Conservation (phyloP, 2,329 filamentous ascomycete genomes). For the Biscogniauxia mediterranea region DNA sequence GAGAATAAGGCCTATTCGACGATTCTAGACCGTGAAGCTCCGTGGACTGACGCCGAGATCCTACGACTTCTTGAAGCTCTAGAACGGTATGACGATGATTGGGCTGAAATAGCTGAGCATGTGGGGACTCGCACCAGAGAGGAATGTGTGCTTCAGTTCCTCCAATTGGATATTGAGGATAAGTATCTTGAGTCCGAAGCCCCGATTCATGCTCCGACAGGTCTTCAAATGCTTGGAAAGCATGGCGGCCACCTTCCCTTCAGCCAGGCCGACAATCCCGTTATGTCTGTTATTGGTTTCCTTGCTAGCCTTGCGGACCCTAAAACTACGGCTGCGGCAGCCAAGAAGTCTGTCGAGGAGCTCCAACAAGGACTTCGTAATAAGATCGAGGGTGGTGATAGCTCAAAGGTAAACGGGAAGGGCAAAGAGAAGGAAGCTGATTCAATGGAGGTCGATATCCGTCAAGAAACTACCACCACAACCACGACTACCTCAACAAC, state of each 20-base stretch:
- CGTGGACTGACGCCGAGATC: constrained; percentile 89
- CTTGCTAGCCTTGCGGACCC: constrained; percentile 89
- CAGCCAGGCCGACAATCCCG: constrained; percentile 89
- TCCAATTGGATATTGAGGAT: constrained; percentile 95
- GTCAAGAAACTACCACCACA: constrained; percentile 45
- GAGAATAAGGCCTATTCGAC: constrained; percentile 83
- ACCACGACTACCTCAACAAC: constrained; percentile 48
- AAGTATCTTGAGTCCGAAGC: constrained; percentile 86
- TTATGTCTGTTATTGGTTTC: constrained; percentile 95
- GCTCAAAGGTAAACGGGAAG: constrained; percentile 52
- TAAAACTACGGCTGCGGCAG: constrained; percentile 83
- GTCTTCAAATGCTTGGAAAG: constrained; percentile 66
- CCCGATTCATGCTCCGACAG: constrained; percentile 50
- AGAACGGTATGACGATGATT: constrained; percentile 93
- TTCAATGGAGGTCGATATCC: constrained; percentile 63
- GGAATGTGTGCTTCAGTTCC: constrained; percentile 94
- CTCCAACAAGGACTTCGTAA: constrained; percentile 78
- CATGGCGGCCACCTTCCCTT: constrained; percentile 83
- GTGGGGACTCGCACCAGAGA: constrained; percentile 89
- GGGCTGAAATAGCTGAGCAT: constrained; percentile 88
- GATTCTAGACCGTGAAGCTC: constrained; percentile 77
- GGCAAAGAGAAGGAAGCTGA: constrained; percentile 56
- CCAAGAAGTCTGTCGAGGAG: constrained; percentile 81
- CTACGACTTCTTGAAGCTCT: constrained; percentile 87
- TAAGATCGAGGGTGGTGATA: constrained; percentile 64